Conservation (phyloP, 768 basidiomycete genomes). For the Phanerodontia chrysosporium region DNA sequence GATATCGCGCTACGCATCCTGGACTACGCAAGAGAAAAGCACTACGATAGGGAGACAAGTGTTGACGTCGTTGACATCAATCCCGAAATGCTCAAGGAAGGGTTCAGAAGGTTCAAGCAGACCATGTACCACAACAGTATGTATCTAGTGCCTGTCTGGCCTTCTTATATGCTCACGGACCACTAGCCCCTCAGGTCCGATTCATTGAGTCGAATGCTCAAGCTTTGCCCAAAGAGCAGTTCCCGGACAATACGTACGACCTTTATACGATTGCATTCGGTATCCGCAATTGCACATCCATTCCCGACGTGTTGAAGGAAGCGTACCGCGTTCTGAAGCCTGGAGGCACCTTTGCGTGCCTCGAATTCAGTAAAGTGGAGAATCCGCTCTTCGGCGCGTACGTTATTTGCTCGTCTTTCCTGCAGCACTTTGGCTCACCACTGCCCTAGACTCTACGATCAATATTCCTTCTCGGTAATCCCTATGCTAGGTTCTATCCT, state of each 20-base stretch:
- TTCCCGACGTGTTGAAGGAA: conserved; percentile 82
- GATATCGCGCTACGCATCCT: conserved; percentile 95
- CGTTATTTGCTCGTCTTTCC: conserved; percentile 28
- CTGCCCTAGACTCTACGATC: conserved; percentile 72
- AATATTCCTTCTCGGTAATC: conserved; percentile 94
- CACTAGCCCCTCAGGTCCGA: conserved; percentile 81
- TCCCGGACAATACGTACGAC: conserved; percentile 83
- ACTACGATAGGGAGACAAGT: conserved; percentile 83
- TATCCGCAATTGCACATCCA: conserved; percentile 93
- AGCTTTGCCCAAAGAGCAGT: conserved; percentile 56
- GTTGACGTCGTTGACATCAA: conserved; percentile 95
- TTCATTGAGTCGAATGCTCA: conserved; percentile 96
- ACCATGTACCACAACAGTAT: conserved; percentile 98
- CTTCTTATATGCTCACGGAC: conserved; percentile 9
- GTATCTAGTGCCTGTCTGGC: conserved; percentile 21
- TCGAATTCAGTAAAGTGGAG: conserved; percentile 92
- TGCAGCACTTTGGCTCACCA: neutral
- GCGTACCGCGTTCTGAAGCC: conserved; percentile 94
- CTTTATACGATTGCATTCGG: conserved; percentile 99
- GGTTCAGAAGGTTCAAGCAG: conserved; percentile 84
- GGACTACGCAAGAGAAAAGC: conserved; percentile 84
- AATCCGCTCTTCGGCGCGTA: conserved; percentile 86
- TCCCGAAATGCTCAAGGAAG: conserved; percentile 91
- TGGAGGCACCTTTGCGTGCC: conserved; percentile 90
- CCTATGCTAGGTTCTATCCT: conserved; percentile 94